A percentile compares a stretch with the other conserved stretches of the same genome.
These are phyloP conservation scores for Phytophthora sp. DNA, from an alignment of 352 stramenopile species.

Conservation along the genomic window DNA sequence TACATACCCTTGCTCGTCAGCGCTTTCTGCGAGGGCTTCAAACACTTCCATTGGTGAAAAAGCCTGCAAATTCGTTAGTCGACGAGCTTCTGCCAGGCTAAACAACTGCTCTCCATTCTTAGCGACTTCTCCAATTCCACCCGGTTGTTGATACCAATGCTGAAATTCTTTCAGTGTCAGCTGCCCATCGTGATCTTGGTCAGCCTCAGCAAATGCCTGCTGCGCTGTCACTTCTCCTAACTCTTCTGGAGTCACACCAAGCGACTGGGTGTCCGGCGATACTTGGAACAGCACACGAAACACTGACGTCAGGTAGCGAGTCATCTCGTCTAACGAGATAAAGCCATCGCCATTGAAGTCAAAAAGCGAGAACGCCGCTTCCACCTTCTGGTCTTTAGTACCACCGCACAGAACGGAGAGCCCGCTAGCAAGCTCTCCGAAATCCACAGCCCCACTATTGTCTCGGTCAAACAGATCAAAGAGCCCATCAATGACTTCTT, in stretches of 20 bases:
- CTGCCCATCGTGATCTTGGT: conserved; percentile 73
- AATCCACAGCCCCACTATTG: conserved; percentile 78
- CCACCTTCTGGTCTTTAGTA: conserved; percentile 87
- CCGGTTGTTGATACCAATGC: conserved; percentile 81
- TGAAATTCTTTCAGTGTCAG: conserved; percentile 89
- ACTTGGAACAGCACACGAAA: conserved; percentile 89
- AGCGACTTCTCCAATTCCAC: conserved; percentile 73
- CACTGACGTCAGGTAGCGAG: conserved; percentile 86
- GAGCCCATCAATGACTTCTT: conserved; percentile 64
- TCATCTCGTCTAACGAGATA: conserved; percentile 89
- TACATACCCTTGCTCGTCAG: conserved; percentile 76
- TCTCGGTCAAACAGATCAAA: conserved; percentile 88
- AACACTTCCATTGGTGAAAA: conserved; percentile 84
- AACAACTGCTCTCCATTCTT: conserved; percentile 86
- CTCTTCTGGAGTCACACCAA: conserved; percentile 76
- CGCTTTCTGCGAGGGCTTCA: conserved; percentile 69
- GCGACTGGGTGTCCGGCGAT: conserved; percentile 62
- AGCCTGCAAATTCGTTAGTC: conserved; percentile 79
- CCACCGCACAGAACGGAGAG: conserved; percentile 84
- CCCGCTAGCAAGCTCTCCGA: conserved; percentile 82
- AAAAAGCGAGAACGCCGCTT: conserved; percentile 85
- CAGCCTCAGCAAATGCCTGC: conserved; percentile 75
- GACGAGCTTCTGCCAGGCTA: conserved; percentile 66
- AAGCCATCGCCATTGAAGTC: conserved; percentile 91
- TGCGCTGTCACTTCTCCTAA: conserved; percentile 80